phyloP scores from a whole-genome alignment of 2,329 filamentous ascomycete genomes.

The Fusarium fracticaudum region DNA sequence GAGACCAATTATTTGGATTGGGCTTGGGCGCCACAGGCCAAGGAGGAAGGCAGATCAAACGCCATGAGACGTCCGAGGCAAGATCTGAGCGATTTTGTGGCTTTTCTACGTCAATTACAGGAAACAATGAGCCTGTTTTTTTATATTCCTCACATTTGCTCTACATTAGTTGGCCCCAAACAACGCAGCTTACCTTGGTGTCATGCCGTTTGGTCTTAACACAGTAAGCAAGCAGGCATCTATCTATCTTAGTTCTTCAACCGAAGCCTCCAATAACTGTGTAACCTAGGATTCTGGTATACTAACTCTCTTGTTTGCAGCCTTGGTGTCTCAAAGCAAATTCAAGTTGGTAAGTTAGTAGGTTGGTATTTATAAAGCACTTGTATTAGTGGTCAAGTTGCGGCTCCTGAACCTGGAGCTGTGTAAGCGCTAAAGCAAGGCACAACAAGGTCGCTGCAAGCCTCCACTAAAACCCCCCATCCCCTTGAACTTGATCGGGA shows the following conservation, averaged over 20 bases:
- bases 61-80: neutral
- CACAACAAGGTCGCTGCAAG: neutral
- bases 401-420: neutral
- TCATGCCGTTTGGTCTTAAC: neutral
- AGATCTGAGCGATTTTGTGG: neutral
- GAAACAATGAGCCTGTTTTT: neutral
- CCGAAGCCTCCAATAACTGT: neutral
- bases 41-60: neutral
- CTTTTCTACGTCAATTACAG: neutral
- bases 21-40: neutral
- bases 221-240: neutral
- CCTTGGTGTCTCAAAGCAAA: neutral
- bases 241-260: neutral
- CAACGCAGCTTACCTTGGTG: neutral
- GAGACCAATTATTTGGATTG: neutral
- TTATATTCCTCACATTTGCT: neutral
- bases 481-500: neutral
- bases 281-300: neutral
- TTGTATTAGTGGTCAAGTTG: neutral
- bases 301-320: neutral
- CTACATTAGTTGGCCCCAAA: neutral
- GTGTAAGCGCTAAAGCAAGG: neutral
- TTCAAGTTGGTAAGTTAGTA: neutral
- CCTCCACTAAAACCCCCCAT: conserved; percentile 5
- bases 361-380: neutral